A percentile compares a stretch with the other conserved stretches of the same genome.
Evolutionary conservation across 306 rosid species (phyloP).

Genomic region (Citrullus mucosospermus): DNA sequence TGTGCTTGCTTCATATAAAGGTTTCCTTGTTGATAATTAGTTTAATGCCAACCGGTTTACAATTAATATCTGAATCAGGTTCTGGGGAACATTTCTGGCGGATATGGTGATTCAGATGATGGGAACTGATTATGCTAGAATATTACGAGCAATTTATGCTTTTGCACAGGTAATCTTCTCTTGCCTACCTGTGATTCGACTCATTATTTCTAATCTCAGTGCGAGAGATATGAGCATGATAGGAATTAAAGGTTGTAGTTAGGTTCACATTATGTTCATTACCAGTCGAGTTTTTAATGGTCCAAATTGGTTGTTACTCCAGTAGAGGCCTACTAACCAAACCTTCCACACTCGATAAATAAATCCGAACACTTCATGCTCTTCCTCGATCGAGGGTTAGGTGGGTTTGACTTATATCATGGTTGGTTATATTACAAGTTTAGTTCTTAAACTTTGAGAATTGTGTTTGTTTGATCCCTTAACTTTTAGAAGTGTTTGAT

Average conservation of each 20-base stretch:
- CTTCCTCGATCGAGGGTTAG: neutral
- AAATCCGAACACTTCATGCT: neutral
- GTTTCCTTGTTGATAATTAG: neutral
- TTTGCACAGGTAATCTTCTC: conserved; percentile 54
- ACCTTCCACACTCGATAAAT: neutral
- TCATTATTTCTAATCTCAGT: neutral
- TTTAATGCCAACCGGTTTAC: conserved; percentile 11
- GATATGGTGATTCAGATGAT: conserved; percentile 93
- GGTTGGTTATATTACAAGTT: no score
- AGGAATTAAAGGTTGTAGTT: neutral
- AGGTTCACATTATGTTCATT: neutral
- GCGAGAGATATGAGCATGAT: neutral
- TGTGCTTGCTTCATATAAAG: neutral
- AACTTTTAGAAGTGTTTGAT: no score
- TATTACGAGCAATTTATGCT: conserved; percentile 82
- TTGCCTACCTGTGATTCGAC: neutral
- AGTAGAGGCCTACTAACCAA: neutral
- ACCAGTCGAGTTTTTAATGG: neutral
- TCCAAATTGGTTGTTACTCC: neutral
- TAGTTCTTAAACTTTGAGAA: no score
- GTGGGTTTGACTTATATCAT: neutral
- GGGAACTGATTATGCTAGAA: conserved; percentile 93
- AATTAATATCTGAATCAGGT: conserved; percentile 34
- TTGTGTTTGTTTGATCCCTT: no score
- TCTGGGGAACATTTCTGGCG: conserved; percentile 89